Evolutionary conservation across 2,329 filamentous ascomycete species (phyloP), one percentile per base, ranked within the genome.

Genomic region (Ascochyta koolunga): DNA sequence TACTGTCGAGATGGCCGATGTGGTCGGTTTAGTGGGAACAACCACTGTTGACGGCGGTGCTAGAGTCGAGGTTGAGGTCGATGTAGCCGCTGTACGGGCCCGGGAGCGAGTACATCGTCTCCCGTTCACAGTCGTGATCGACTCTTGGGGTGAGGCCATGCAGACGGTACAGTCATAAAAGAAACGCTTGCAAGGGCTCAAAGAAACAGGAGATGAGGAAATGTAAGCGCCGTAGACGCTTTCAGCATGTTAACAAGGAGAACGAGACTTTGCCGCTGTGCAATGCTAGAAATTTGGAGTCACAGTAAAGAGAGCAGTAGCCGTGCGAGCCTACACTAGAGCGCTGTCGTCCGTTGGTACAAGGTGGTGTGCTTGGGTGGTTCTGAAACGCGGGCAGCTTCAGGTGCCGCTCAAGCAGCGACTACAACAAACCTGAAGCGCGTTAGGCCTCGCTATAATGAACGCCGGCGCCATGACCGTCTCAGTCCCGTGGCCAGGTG

Each of bases 41-140:
- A 53, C 57, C 37, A 55, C 32, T 32, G 67, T 47, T 38, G 64
- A 37, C 37, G 59, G 43, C 35, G 54, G 57, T 50, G 56, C 55
- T 46, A 59, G 54, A 37, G 56, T 54, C 15, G 53, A 16, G 21
- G 57, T 38, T 36, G 36, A 50, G 19, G 62, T 61, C 19, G 69
- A 68, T 33, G 65, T 66, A 54, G 60, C 61, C 50, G 67, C 61
- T 32, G 67, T 70, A 38, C 70, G 67, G 56, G 66, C 70, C 40
- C 69, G 70, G 50, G 72, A 71, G 56, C 73, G 71, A 59, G 72
- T 75, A 64, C 73, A 76, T 65, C 69, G 67, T 62, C 67, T 67
- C 60, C 73, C 73, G 58, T 54, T 72, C 59, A 76, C 72, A 51
- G 71, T 74, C 50, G 71, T 75, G 45, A 69, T 71, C 40, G 66